Percentiles rank a stretch among this genome's conserved stretches.
Conservation (phyloP, 176 grass and related monocot genomes). For the Bromus sterilis region DNA sequence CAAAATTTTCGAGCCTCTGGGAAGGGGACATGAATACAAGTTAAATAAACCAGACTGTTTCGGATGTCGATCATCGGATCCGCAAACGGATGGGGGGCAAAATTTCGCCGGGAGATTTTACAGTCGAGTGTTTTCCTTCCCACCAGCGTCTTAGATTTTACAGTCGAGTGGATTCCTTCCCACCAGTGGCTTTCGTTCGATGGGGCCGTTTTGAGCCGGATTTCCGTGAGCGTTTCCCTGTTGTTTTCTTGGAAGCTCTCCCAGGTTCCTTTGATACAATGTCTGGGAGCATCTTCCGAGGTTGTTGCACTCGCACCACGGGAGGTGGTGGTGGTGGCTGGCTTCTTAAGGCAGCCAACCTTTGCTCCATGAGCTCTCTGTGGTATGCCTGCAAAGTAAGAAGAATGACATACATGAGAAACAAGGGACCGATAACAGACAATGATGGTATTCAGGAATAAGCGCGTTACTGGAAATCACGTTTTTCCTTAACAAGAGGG, state of each 20-base stretch:
- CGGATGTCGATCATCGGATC: slow-evolving; percentile 7
- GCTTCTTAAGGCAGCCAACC: slow-evolving; percentile 30
- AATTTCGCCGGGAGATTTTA: slow-evolving; percentile 37
- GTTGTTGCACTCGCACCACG: not conserved
- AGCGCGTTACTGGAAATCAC: not conserved
- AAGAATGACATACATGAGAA: not conserved
- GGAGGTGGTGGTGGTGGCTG: slow-evolving; percentile 35
- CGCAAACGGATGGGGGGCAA: not conserved
- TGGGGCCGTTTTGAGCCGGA: slow-evolving; percentile 49
- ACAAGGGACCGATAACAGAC: not conserved
- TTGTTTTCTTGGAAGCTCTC: slow-evolving; percentile 36
- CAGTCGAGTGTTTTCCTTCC: slow-evolving; percentile 36
- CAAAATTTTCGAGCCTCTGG: slow-evolving; percentile 39
- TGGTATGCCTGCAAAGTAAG: slow-evolving; percentile 70
- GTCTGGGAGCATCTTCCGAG: slow-evolving; percentile 37
- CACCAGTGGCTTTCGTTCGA: slow-evolving; percentile 22
- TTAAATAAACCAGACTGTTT: slow-evolving; percentile 34
- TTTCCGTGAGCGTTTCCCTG: slow-evolving; percentile 49
- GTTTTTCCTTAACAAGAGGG: not conserved
- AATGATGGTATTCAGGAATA: not conserved
- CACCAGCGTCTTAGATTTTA: slow-evolving; percentile 27
- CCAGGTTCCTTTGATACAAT: slow-evolving; percentile 8
- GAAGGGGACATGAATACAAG: slow-evolving; percentile 16
- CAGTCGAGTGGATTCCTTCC: slow-evolving; percentile 36
- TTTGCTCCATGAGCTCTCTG: slow-evolving; percentile 74